Percentiles rank a stretch among this genome's conserved stretches.
These are phyloP conservation scores for Yamadazyma buinensis DNA, from an alignment of 1,139 yeast genomes.

Conservation along the genomic window DNA sequence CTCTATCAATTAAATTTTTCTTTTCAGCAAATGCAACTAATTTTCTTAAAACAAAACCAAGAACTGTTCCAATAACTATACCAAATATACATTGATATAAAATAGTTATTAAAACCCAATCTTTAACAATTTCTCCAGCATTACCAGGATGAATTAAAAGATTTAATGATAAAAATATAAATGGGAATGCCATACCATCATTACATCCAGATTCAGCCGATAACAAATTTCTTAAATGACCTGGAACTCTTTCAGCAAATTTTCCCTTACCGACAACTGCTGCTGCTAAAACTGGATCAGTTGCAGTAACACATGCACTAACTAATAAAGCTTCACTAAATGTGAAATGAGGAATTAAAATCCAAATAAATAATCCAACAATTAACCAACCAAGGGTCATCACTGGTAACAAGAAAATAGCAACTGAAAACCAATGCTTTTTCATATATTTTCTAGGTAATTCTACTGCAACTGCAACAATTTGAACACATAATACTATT, in stretches of 20 bases:
- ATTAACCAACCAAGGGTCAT: constrained; percentile 95
- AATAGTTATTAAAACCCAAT: constrained; percentile 80
- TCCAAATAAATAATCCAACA: constrained; percentile 83
- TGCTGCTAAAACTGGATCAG: constrained; percentile 96
- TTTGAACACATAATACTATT: constrained; percentile 85
- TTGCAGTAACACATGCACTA: constrained; percentile 94
- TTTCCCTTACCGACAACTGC: constrained; percentile 98
- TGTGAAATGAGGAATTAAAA: constrained; percentile 74
- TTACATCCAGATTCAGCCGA: constrained; percentile 97
- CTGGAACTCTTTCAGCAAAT: constrained; percentile 96
- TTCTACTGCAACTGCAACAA: constrained; percentile 97
- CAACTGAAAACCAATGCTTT: constrained; percentile 84
- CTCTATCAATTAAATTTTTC: constrained; percentile 78
- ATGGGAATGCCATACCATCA: constrained; percentile 98
- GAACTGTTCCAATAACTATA: constrained; percentile 64
- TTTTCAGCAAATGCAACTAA: constrained; percentile 76
- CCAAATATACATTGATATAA: constrained; percentile 90
- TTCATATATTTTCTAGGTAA: constrained; percentile 90
- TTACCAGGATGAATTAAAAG: constrained; percentile 65
- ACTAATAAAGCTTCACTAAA: constrained; percentile 77
- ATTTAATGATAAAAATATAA: constrained; percentile 72
- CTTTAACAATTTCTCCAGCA: constrained; percentile 66
- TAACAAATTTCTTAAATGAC: constrained; percentile 83
- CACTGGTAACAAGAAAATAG: constrained; percentile 77
- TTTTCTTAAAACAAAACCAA: constrained; percentile 77